Base-by-base conservation (phyloP, 768 basidiomycete species). In the Amanita phalloides region DNA sequence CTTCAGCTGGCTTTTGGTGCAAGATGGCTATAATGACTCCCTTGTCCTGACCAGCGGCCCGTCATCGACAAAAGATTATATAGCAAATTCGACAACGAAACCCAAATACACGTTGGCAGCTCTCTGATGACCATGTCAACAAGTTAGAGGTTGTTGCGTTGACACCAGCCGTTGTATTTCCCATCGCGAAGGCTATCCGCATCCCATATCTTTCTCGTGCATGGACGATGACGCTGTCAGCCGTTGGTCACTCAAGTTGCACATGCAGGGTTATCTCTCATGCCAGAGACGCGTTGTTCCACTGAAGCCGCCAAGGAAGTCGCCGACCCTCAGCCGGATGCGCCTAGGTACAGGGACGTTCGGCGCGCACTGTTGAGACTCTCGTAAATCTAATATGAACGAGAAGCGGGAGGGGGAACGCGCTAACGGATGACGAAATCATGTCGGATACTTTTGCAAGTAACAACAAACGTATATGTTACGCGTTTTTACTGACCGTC, bases 391-490 rank as follows among this genome's bases (percentile, higher is more conserved):
- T 0, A 78, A 75, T 57, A 73, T 74, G 66, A 55, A 58, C 3
- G 53, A 61, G 45, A 68, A 48, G 67, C 67, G 2, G 61, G 58
- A 53, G 8, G 56, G 66, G 51, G n/a, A 64, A 54, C 52, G 58
- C 56, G 21, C 56, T 78, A 32, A 69, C 68, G 2, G 75, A 78
- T 37, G 70, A 63, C 10, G 75, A 78, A 50, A 52, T 78, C 7
- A 56, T 76, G 5, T 77, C 75, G 3, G 67, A 78, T 54, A 69
- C 71, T 48, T 77, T 75, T 56, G 77, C 74, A 57, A 55, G 72
- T 32, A 4, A n/a, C 17, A 30, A 20, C 2, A 1, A 49, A 17
- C 13, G 30, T 39, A 13, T 44, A 50, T 17, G 14, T 20, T 38
- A 8, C 33, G 4, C 13, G 3, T n/a, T 47, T 23, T 20, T 2